Percentiles rank a stretch among this genome's conserved stretches.
Evolutionary conservation across 768 basidiomycete genomes (phyloP).

Genomic region (Termitomyces sp.): DNA sequence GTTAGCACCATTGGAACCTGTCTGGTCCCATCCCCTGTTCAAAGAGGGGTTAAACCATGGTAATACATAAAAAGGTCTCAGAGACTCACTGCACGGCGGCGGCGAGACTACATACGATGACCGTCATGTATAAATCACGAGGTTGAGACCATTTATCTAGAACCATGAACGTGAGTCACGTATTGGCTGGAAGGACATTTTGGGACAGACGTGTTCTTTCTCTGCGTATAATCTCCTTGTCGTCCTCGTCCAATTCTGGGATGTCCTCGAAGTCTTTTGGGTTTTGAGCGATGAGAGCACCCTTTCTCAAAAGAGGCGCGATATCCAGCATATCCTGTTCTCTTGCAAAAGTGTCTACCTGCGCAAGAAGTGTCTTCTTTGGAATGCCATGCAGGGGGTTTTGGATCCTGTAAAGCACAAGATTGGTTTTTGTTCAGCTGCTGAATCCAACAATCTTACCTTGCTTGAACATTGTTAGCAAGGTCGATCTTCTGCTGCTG

Average conservation of each 20-base stretch:
- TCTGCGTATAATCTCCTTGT: constrained; percentile 39
- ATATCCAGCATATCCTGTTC: constrained; percentile 47
- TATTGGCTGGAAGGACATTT: not conserved
- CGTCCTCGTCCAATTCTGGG: constrained; percentile 35
- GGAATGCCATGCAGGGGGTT: constrained; percentile 56
- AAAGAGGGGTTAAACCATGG: not conserved
- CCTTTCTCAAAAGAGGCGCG: constrained; percentile 55
- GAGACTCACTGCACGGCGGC: constrained; percentile 72
- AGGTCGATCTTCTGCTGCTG: constrained; percentile 28
- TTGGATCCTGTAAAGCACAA: constrained; percentile 33
- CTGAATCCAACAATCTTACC: constrained; percentile 23
- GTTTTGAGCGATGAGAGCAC: constrained; percentile 72
- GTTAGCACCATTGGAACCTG: constrained; percentile 64
- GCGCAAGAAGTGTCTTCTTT: constrained; percentile 53
- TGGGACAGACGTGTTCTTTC: constrained; percentile 40
- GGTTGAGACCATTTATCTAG: constrained; percentile 51
- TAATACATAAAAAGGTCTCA: not conserved
- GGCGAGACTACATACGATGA: constrained; percentile 61
- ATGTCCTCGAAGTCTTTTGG: constrained; percentile 47
- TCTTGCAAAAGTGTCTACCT: constrained; percentile 61
- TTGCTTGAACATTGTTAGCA: constrained; percentile 41
- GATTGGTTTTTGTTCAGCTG: not conserved
- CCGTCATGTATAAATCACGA: constrained; percentile 39
- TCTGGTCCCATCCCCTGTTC: constrained; percentile 60
- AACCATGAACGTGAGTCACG: not conserved